Evolutionary conservation across 2,329 filamentous ascomycete genomes (phyloP).

Genomic region (Cladosporium sp.): DNA sequence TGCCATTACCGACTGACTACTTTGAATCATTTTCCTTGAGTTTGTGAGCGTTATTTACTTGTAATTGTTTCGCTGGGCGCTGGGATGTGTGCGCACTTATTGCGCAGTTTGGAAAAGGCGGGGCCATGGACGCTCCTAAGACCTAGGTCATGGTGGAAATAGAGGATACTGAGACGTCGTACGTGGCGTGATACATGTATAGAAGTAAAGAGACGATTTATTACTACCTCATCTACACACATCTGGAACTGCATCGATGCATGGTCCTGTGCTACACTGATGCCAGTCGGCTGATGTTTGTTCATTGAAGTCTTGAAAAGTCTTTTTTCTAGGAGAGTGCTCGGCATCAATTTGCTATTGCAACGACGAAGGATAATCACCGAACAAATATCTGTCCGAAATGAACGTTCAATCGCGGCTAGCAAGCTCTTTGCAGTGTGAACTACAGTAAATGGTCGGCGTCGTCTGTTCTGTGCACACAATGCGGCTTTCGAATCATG

Average conservation of each 20-base stretch:
- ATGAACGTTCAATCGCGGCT: too few species aligned
- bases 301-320: too few species aligned
- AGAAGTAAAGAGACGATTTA: neutral
- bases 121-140: neutral
- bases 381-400: too few species aligned
- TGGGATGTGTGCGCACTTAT: neutral
- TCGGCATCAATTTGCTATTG: too few species aligned
- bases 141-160: neutral
- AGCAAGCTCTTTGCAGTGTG: too few species aligned
- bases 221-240: neutral
- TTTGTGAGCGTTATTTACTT: slow-evolving; percentile 6
- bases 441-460: too few species aligned
- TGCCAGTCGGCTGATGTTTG: too few species aligned
- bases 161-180: neutral
- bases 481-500: neutral
- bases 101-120: neutral
- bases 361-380: too few species aligned
- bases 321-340: too few species aligned
- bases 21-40: neutral
- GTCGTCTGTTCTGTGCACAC: too few species aligned
- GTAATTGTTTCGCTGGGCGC: slow-evolving; percentile 3
- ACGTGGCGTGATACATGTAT: slow-evolving; percentile 1
- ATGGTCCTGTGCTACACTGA: neutral
- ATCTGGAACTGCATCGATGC: neutral
- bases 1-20: neutral